Conservation (phyloP, 1,284 basidiomycete genomes). For the Cryptococcus hybrid region DNA sequence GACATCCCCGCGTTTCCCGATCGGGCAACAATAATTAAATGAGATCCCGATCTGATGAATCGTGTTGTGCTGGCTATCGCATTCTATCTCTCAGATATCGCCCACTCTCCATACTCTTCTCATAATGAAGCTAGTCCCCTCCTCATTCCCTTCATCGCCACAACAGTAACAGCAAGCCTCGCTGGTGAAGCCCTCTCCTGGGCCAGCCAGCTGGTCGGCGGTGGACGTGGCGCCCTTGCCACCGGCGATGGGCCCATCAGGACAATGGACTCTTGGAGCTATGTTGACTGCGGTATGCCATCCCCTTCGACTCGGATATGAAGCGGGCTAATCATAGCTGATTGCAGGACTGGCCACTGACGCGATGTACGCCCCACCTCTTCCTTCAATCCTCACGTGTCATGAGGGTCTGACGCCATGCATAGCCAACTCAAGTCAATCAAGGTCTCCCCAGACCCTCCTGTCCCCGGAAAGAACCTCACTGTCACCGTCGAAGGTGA, state of each 20-base stretch:
- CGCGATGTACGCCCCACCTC: constrained; percentile 36
- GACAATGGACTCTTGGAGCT: constrained; percentile 46
- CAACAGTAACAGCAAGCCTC: constrained; percentile 22
- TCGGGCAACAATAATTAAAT: neutral
- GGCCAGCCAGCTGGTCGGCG: constrained; percentile 29
- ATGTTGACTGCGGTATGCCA: constrained; percentile 48
- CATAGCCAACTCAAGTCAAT: constrained; percentile 61
- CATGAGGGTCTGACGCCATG: neutral
- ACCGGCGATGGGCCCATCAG: constrained; percentile 27
- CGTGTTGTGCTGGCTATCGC: neutral
- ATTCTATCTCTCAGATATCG: neutral
- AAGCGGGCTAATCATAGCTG: neutral
- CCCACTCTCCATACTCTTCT: neutral
- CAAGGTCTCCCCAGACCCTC: constrained; percentile 72
- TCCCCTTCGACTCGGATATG: too few relatives aligned
- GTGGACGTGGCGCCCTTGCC: neutral
- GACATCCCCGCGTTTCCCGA: neutral
- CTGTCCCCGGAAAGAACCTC: constrained; percentile 73
- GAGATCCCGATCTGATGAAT: neutral
- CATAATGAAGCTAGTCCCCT: constrained; percentile 30
- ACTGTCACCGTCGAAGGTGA: constrained; percentile 71
- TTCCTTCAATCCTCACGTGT: neutral
- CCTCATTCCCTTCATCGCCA: constrained; percentile 23
- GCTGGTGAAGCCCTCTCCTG: constrained; percentile 27
- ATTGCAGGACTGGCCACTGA: constrained; percentile 44